Percentiles rank a stretch among this genome's conserved stretches.
phyloP scores from a whole-genome alignment of 345 rosid species.

The Streptanthus diversifolius region DNA sequence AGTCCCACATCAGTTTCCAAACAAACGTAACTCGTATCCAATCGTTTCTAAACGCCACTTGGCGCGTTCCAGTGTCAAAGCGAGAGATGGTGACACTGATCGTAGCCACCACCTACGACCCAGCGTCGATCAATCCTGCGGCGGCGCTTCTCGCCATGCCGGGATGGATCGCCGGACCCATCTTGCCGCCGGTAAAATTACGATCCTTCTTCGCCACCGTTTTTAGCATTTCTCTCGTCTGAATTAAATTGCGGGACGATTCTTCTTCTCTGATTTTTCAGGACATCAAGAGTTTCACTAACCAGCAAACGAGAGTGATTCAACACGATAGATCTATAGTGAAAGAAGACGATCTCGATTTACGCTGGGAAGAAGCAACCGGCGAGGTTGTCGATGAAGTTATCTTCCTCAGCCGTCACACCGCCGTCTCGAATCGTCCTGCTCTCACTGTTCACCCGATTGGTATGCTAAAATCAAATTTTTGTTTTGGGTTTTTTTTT shows the following conservation, averaged over 20 bases:
- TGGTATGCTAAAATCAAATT: constrained; percentile 39
- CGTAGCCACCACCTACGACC: constrained; percentile 75
- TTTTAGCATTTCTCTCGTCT: not conserved
- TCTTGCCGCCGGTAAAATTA: constrained; percentile 41
- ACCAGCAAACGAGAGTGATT: constrained; percentile 56
- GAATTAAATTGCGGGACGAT: not conserved
- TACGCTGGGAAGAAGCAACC: constrained; percentile 78
- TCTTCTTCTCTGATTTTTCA: constrained; percentile 19
- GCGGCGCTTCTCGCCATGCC: constrained; percentile 64
- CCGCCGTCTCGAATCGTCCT: constrained; percentile 89
- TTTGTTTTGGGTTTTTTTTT: constrained; percentile 6
- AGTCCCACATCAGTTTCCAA: not conserved
- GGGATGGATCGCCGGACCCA: constrained; percentile 55
- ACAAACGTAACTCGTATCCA: constrained; percentile 13
- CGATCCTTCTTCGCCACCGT: not conserved
- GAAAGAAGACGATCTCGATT: constrained; percentile 72
- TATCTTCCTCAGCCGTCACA: constrained; percentile 86
- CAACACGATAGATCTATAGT: constrained; percentile 64
- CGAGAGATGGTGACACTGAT: constrained; percentile 61
- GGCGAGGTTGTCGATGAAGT: constrained; percentile 79
- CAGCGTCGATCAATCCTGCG: constrained; percentile 94
- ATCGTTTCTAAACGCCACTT: constrained; percentile 27
- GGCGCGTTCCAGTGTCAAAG: constrained; percentile 14
- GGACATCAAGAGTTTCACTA: constrained; percentile 56
- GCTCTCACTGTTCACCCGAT: constrained; percentile 88